Evolutionary conservation across 192 early-diverging fungal species (phyloP).

Genomic region (Mortierella alpina): DNA sequence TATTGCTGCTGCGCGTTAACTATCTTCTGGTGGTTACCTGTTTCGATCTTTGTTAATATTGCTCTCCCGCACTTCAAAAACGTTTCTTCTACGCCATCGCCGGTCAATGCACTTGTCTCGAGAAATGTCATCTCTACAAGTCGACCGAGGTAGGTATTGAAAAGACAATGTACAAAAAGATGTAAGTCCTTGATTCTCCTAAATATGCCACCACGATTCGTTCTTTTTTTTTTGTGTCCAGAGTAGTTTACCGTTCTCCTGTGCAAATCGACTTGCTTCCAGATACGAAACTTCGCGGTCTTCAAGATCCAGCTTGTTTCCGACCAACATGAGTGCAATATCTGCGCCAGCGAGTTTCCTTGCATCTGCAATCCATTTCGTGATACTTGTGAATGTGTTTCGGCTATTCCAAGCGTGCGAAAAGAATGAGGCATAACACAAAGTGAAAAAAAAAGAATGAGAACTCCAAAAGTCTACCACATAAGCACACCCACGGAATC

Average conservation of each 20-base stretch:
- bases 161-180: background rate
- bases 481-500: background rate
- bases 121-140: conserved; percentile 66
- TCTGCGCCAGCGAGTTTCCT: conserved; percentile 73
- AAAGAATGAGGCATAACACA: background rate
- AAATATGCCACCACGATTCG: background rate
- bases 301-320: conserved; percentile 75
- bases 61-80: conserved; percentile 65
- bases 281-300: conserved; percentile 63
- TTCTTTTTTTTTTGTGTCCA: background rate
- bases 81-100: conserved; percentile 66
- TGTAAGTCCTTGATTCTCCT: background rate
- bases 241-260: conserved; percentile 52
- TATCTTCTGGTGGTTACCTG: conserved; percentile 42
- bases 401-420: conserved; percentile 43
- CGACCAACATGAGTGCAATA: conserved; percentile 76
- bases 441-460: conserved; percentile 18
- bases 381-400: conserved; percentile 69
- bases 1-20: background rate
- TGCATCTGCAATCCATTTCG: conserved; percentile 76
- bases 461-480: conserved; percentile 34
- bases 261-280: conserved; percentile 65
- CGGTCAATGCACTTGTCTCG: conserved; percentile 69
- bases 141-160: background rate
- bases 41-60: conserved; percentile 65